Evolutionary conservation across 805 yeast genomes (phyloP), one percentile per base, ranked within the genome.

Genomic region (Cyberlindnera mycetangii): DNA sequence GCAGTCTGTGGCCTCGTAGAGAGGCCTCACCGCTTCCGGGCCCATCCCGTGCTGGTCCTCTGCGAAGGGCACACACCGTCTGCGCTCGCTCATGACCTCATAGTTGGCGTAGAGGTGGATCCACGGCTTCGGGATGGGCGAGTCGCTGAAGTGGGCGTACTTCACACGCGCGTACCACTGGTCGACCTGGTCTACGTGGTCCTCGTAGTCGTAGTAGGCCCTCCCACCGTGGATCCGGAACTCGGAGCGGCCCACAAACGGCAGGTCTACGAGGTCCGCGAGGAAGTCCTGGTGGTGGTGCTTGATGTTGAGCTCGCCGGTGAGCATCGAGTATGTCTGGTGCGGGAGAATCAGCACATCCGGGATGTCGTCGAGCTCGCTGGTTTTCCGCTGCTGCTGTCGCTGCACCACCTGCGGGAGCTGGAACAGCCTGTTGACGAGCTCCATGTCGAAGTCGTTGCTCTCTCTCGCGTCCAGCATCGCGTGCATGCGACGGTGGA

Each of bases 61-160:
- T 34, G 20, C n/a, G 9, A 19, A 19, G 2, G 40, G 12, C n/a
- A 39, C 33, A 41, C 58, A 54, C 16, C 58, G 41, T 1, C 46
- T 42, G 43, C 58, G 44, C 7, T 6, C 21, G 0, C 22, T 24
- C 54, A 52, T 50, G 21, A 49, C 49, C 2, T 36, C 39, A 7
- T 28, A 38, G 1, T 41, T 11, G 1, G 34, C 38, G 9, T 45
- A 30, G 15, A 47, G 47, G 8, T 41, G 5, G 31, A 44, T 56
- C 88, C 88, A 81, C 5, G 87, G 88, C 54, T 83, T 81, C 0
- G 80, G 78, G 7, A 81, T 59, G 4, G 88, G 89, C 33, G 71
- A 69, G 54, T 83, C 89, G 4, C 84, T 76, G 57, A 76, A 83
- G 58, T 83, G 89, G 18, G 81, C 58, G 42, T 78, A 65, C 53